phyloP scores from a whole-genome alignment of 2,329 filamentous ascomycete genomes.

The Aschersonia sp. region DNA sequence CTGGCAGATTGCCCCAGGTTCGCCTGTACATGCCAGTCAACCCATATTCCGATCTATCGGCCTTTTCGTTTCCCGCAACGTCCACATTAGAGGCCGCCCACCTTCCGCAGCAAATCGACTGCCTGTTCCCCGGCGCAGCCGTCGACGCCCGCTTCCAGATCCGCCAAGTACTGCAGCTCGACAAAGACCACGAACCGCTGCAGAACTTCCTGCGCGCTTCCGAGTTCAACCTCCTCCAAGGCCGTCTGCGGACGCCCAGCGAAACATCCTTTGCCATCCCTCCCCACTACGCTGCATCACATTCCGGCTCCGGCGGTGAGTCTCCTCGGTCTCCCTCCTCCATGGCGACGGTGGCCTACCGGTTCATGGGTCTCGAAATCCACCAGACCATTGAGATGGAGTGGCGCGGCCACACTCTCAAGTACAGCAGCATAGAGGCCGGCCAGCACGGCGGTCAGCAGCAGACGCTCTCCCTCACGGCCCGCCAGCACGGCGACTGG shows the following conservation, averaged over 20 bases:
- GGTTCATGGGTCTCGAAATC: conserved; percentile 38
- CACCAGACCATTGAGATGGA: conserved; percentile 28
- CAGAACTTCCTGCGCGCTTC: conserved; percentile 28
- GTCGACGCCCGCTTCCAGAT: conserved; percentile 33
- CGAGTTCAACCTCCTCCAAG: conserved; percentile 27
- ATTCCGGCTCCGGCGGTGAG: background rate
- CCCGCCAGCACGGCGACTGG: conserved; percentile 1
- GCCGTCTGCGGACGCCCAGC: conserved; percentile 25
- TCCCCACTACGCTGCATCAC: background rate
- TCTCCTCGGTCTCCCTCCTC: too few relatives aligned
- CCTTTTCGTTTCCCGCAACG: conserved; percentile 14
- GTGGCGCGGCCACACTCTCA: conserved; percentile 29
- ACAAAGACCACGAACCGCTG: conserved; percentile 21
- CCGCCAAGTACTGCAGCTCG: conserved; percentile 22
- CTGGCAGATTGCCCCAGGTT: conserved; percentile 9
- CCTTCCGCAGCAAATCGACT: conserved; percentile 19
- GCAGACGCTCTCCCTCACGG: conserved; percentile 30
- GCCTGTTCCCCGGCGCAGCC: conserved; percentile 28
- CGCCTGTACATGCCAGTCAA: conserved; percentile 17
- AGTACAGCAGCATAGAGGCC: conserved; percentile 36
- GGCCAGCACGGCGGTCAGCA: conserved; percentile 35
- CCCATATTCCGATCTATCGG: conserved; percentile 11
- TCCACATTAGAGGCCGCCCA: conserved; percentile 17
- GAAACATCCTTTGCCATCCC: conserved; percentile 16
- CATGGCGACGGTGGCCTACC: conserved; percentile 13